A percentile compares a stretch with the other conserved stretches of the same genome.
Conservation (phyloP, 2,329 filamentous ascomycete species). For the Colletotrichum acutatum region DNA sequence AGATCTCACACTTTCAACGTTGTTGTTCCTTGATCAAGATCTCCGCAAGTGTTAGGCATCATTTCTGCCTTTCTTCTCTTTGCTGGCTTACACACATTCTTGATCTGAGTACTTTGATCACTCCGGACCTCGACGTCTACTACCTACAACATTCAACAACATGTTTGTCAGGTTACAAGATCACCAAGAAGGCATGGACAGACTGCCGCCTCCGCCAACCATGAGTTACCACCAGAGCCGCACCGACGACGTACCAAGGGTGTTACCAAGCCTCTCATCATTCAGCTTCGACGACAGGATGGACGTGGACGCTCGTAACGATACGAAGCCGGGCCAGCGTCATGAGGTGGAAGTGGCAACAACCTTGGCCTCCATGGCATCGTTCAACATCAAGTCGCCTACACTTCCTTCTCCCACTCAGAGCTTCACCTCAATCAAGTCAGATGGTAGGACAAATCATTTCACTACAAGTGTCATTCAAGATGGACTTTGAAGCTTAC, state of each 20-base stretch:
- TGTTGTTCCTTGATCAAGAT: neutral
- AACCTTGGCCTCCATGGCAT: conserved; percentile 32
- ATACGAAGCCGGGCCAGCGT: conserved; percentile 22
- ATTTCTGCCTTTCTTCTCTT: neutral
- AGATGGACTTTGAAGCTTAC: conserved; percentile 8
- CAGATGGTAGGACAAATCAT: conserved; percentile 12
- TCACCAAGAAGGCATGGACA: conserved; percentile 19
- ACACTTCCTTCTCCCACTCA: conserved; percentile 29
- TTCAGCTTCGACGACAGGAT: conserved; percentile 32
- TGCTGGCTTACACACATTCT: neutral
- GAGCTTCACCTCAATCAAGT: conserved; percentile 29
- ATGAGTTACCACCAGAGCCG: conserved; percentile 15
- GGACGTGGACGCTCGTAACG: conserved; percentile 20
- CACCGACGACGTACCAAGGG: conserved; percentile 20
- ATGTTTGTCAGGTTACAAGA: conserved; percentile 35
- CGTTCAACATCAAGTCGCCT: conserved; percentile 34
- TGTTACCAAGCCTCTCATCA: conserved; percentile 30
- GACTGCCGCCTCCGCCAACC: conserved; percentile 22
- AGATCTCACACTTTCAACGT: neutral
- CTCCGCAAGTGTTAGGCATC: neutral
- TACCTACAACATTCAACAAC: neutral
- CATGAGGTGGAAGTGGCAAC: conserved; percentile 33
- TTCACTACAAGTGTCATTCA: no score
- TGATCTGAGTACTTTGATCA: neutral
- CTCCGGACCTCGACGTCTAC: neutral